Percentiles rank a stretch among this genome's conserved stretches.
phyloP scores from a whole-genome alignment of 352 stramenopile genomes.

The Phytophthora brassicae region DNA sequence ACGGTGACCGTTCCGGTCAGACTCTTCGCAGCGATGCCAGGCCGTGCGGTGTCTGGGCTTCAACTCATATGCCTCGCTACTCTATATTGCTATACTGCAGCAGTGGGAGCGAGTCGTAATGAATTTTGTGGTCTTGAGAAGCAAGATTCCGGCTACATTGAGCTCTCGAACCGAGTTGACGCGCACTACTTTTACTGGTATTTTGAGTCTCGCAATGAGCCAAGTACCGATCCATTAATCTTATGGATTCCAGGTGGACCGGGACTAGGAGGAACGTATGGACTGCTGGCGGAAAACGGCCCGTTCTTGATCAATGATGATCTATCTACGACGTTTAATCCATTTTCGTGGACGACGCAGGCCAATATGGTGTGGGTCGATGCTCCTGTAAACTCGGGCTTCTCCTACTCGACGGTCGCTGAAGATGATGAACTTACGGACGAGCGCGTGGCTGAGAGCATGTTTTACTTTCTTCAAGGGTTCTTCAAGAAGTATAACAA shows the following conservation, averaged over 20 bases:
- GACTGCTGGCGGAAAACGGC: slow-evolving; percentile 57
- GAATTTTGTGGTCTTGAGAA: slow-evolving; percentile 29
- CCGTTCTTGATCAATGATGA: slow-evolving; percentile 50
- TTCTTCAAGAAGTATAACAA: slow-evolving; percentile 53
- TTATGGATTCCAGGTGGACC: slow-evolving; percentile 66
- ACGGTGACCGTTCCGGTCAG: too few species aligned
- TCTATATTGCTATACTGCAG: too few species aligned
- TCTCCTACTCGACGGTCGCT: slow-evolving; percentile 32
- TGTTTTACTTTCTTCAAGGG: slow-evolving; percentile 59
- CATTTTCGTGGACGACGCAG: slow-evolving; percentile 46
- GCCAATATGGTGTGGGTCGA: slow-evolving; percentile 64
- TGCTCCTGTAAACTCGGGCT: slow-evolving; percentile 42
- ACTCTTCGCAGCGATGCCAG: neutral
- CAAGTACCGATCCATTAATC: slow-evolving; percentile 48
- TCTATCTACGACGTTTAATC: slow-evolving; percentile 38
- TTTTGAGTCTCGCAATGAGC: slow-evolving; percentile 42
- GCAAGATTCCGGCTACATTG: slow-evolving; percentile 56
- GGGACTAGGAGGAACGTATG: slow-evolving; percentile 36
- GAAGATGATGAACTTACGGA: slow-evolving; percentile 40
- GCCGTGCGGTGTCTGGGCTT: neutral
- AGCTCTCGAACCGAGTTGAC: slow-evolving; percentile 50
- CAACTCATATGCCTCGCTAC: too few species aligned
- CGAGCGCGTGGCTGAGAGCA: slow-evolving; percentile 43
- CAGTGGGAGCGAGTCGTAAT: neutral
- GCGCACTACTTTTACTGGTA: slow-evolving; percentile 78